Evolutionary conservation across 1,284 basidiomycete species (phyloP).

Genomic region (Bjerkandera adusta): DNA sequence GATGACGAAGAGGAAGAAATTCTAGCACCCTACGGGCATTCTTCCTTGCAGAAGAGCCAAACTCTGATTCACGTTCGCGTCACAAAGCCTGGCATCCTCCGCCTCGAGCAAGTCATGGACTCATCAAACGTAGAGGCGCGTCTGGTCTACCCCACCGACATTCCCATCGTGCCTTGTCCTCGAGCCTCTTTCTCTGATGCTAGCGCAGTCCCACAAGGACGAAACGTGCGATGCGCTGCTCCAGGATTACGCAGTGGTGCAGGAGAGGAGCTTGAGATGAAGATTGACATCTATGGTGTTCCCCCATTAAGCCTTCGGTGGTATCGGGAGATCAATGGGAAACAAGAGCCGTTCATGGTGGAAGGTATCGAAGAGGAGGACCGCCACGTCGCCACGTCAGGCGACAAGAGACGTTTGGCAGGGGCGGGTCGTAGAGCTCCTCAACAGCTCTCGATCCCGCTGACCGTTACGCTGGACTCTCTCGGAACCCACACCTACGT

Average conservation of each 20-base stretch:
- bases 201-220: slow-evolving; percentile 34
- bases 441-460: slow-evolving; percentile 64
- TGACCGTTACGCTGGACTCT: slow-evolving; percentile 59
- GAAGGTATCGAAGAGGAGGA: slow-evolving; percentile 77
- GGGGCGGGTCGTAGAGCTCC: slow-evolving; percentile 31
- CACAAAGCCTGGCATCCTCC: slow-evolving; percentile 67
- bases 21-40: slow-evolving; percentile 28
- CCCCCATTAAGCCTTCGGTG: slow-evolving; percentile 79
- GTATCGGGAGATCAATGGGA: slow-evolving; percentile 65
- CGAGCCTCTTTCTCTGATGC: slow-evolving; percentile 63
- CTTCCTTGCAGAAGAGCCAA: slow-evolving; percentile 66
- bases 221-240: slow-evolving; percentile 60
- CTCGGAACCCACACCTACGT: slow-evolving; percentile 68
- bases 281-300: slow-evolving; percentile 73
- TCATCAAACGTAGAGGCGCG: slow-evolving; percentile 63
- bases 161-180: slow-evolving; percentile 83
- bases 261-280: slow-evolving; percentile 59
- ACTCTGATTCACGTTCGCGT: slow-evolving; percentile 72
- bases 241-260: slow-evolving; percentile 44
- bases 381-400: slow-evolving; percentile 16
- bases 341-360: slow-evolving; percentile 68
- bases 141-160: slow-evolving; percentile 62
- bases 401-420: slow-evolving; percentile 19
- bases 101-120: slow-evolving; percentile 73
- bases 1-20: slow-evolving; percentile 45